Percentiles rank a stretch among this genome's conserved stretches.
Evolutionary conservation across 257 asterid species (phyloP).

Genomic region (Plantago ovata): DNA sequence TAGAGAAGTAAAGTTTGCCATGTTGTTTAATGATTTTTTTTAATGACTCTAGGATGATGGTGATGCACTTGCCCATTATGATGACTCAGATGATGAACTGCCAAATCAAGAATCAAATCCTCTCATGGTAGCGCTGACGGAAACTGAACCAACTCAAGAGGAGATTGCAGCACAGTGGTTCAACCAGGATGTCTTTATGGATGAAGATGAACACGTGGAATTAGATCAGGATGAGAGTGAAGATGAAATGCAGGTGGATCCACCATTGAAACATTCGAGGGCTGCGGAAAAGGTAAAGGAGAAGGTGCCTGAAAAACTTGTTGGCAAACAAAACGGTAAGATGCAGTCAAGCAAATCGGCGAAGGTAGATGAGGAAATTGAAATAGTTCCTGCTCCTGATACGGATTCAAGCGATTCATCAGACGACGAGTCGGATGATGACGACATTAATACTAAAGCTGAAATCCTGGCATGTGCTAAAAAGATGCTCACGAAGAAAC

Average conservation of each 20-base stretch:
- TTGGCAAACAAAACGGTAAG: slow-evolving; percentile 12
- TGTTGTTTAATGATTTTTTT: not conserved
- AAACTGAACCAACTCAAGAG: slow-evolving; percentile 64
- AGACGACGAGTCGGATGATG: slow-evolving; percentile 62
- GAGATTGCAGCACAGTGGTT: slow-evolving; percentile 86
- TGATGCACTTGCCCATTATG: slow-evolving; percentile 34
- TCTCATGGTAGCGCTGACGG: slow-evolving; percentile 64
- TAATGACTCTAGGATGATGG: slow-evolving; percentile 45
- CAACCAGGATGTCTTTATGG: slow-evolving; percentile 84
- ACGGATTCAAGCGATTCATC: slow-evolving; percentile 75
- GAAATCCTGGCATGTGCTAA: slow-evolving; percentile 82
- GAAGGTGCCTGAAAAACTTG: slow-evolving; percentile 26
- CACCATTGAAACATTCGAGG: slow-evolving; percentile 12
- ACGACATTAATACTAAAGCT: slow-evolving; percentile 60
- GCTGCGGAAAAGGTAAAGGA: slow-evolving; percentile 21
- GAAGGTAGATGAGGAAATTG: slow-evolving; percentile 48
- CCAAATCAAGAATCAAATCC: slow-evolving; percentile 65
- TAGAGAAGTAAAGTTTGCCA: not conserved
- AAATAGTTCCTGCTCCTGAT: slow-evolving; percentile 79
- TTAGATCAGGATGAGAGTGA: slow-evolving; percentile 52
- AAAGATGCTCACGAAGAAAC: slow-evolving; percentile 74
- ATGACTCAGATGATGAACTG: slow-evolving; percentile 62
- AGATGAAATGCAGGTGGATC: slow-evolving; percentile 61
- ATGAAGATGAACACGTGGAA: slow-evolving; percentile 47
- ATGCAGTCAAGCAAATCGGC: slow-evolving; percentile 19